Evolutionary conservation across 257 asterid genomes (phyloP), one percentile per base, ranked within the genome.

Genomic region (Solanum megistacrolobum): DNA sequence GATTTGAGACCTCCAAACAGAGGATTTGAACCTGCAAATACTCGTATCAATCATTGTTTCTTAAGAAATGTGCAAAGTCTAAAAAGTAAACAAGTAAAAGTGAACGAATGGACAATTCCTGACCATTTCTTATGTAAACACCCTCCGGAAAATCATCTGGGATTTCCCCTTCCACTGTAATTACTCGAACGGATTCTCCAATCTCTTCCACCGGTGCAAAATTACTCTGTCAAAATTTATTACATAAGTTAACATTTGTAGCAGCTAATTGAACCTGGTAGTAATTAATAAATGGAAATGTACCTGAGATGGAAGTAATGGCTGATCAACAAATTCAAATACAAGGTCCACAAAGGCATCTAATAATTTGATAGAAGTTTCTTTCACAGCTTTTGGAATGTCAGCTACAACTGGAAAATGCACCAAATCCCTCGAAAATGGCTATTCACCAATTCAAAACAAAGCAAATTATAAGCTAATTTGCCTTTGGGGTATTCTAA

Each of bases 121-220:
- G 10, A 94, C 98, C 97, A 71, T 95, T 94, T 93, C 97, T 90
- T 58, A 95, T 88, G 89, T 95, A 94, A 84, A 90, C 93, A 1
- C 97, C 98, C 31, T 86, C 91, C 0, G 95, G 96, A 87, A 95
- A 95, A 90, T 91, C 94, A 86, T 90, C 23, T 1, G 98, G 95
- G 32, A 95, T 92, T 0, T 41, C 79, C 10, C 98, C 97, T 20
- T 91, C 86, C 13, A 92, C 43, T 27, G 85, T 86, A 10, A 83
- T 79, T 48, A 89, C 91, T 25, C 0, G 21, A n/a, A 90, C 83
- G 1, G 92, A 89, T 86, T 89, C 91, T 35, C 88, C 95, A 12
- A 90, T 88, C 91, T 93, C 96, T 88, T 93, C 95, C 1, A 92
- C 96, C 2, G 98, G 97, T 79, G 93, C 94, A 89, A 93, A 95